Evolutionary conservation across 2,329 filamentous ascomycete genomes (phyloP), one percentile per base, ranked within the genome.

Genomic region (Pseudofabraea citricarpa): DNA sequence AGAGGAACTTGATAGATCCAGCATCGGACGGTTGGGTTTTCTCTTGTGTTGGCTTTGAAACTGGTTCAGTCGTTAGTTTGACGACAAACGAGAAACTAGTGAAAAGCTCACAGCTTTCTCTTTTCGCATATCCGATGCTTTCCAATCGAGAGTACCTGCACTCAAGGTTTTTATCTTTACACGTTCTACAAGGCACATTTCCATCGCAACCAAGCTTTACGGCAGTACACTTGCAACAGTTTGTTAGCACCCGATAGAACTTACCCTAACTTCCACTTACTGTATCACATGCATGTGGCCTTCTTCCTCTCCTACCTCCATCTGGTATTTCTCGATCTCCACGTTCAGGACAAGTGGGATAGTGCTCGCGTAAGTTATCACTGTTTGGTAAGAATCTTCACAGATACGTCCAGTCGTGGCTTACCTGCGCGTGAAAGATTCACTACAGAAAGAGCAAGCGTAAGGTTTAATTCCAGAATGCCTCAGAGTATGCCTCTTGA

Each of bases 201-300:
- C 69, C 69, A 49, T 71, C 68, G 49, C 69, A 71, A 10, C 69
- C 68, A 15, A 71, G 60, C 46, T 71, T 71, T 64, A 70, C 70
- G 18, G 64, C 59, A 13, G 66, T 71, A 49, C 69, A 71, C 68
- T n/a, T 71, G 26, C 10, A 31, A 5, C 31, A 15, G 18, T 36
- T 16, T 45, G 45, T 47, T 26, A 46, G 36, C 6, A 10, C n/a
- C 20, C 6, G 20, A 10, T 6, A 29, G n/a, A 36, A 20, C 21
- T 5, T 13, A 12, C n/a, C 26, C 33, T 36, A 6, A 19, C 12
- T 13, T 23, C 39, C 16, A 58, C 61, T 53, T 56, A 65, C 68
- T 24, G 67, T 68, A 61, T 69, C 65, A 52, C 69, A 71, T 4
- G 69, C 69, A 66, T 71, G 69, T 40, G 67, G 66, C 24, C 67